Base-by-base conservation (phyloP, 257 asterid species). In the Dorcoceras hygrometricum region DNA sequence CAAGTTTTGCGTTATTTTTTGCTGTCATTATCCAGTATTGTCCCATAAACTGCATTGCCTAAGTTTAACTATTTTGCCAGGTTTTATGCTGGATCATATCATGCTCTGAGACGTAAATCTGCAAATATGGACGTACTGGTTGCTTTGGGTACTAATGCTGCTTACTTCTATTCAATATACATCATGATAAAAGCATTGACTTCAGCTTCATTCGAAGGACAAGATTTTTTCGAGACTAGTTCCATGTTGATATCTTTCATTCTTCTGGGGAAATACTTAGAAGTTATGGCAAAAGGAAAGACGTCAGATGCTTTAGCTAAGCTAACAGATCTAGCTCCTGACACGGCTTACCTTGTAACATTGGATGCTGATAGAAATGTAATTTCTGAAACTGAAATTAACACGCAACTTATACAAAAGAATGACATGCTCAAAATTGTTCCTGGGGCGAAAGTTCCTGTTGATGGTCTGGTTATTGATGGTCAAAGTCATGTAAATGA, bases 41-140 rank as follows among this genome's bases (percentile, higher is more conserved):
- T 23, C 8, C 71, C 55, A 36, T 25, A 43, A 68, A 51, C 43
- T 57, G 71, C 27, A 39, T 59, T 20, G 27, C 59, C 62, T 50
- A 61, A 78, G 71, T 64, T 57, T 74, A 39, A 77, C 74, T 28
- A 74, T 78, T 64, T 68, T 59, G 56, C 61, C 89, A 93, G 98
- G 91, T 93, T 93, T 78, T 93, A 93, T 83, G 87, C 80, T 28
- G 98, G 98, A 78, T 86, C 98, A 57, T 93, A 93, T 81, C 84
- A 89, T 82, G 95, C 98, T 48, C 82, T 93, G 72, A 83, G 71
- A 72, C 83, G 96, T 71, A 83, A 79, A 79, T 89, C 98, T 70
- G 86, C 98, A 69, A 93, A 93, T 81, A 93, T 93, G 98, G 98
- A 93, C 77, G 98, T 92, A 80, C 83, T 92, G 75, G 96, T 92